These are phyloP conservation scores for Pseudocercospora fuligena DNA, from an alignment of 2,329 filamentous ascomycete genomes.

Conservation along the genomic window DNA sequence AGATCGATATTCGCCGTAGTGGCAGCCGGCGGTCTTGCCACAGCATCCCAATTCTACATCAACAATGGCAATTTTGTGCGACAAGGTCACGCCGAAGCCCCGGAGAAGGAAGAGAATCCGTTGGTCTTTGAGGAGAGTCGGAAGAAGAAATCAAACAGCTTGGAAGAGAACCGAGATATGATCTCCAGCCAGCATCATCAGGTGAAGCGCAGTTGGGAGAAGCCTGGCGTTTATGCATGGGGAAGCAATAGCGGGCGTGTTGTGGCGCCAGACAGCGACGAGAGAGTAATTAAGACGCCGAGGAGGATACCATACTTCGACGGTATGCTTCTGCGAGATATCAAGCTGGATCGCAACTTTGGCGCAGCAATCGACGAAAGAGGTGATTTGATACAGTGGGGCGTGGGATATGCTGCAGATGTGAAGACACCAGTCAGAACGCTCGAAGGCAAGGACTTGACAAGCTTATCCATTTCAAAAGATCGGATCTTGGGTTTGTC, in stretches of 20 bases:
- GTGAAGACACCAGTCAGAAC: constrained; percentile 70
- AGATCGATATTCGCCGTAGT: constrained; percentile 51
- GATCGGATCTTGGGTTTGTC: constrained; percentile 84
- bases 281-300: constrained; percentile 77
- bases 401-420: constrained; percentile 71
- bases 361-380: constrained; percentile 86
- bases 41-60: constrained; percentile 50
- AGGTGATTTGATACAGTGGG: constrained; percentile 93
- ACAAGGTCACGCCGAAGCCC: constrained; percentile 55
- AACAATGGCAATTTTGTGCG: constrained; percentile 46
- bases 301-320: constrained; percentile 82
- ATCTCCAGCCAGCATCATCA: constrained; percentile 87
- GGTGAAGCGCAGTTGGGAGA: constrained; percentile 78
- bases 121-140: constrained; percentile 72
- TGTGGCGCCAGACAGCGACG: constrained; percentile 81
- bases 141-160: constrained; percentile 57
- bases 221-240: constrained; percentile 92
- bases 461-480: constrained; percentile 74
- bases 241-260: constrained; percentile 84
- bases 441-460: constrained; percentile 78
- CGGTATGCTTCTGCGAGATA: constrained; percentile 78
- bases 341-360: constrained; percentile 82
- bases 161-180: constrained; percentile 74
- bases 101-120: constrained; percentile 51
- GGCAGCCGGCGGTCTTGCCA: constrained; percentile 49